Evolutionary conservation across 495 filamentous ascomycete genomes (phyloP).

Genomic region (Neurospora sp.): DNA sequence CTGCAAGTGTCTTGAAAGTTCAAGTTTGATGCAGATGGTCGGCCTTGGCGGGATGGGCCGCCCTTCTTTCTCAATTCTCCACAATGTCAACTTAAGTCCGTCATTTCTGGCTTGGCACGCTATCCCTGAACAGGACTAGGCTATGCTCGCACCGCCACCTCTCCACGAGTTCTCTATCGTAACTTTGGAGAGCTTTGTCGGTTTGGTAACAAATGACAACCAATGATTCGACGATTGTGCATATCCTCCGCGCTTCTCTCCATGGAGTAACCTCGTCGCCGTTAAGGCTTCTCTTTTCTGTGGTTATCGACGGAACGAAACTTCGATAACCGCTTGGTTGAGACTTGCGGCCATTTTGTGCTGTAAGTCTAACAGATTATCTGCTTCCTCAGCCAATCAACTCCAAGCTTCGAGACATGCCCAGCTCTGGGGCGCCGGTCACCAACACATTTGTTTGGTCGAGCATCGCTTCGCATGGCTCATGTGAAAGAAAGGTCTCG

Average conservation of each 20-base stretch:
- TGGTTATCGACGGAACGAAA: not conserved
- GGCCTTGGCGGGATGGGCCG: not conserved
- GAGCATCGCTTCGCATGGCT: not conserved
- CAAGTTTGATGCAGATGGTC: not conserved
- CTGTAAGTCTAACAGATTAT: not conserved
- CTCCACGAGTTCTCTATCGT: not conserved
- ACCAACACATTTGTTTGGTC: not conserved
- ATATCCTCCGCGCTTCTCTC: not conserved
- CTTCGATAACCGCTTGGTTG: not conserved
- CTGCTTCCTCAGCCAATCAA: not conserved
- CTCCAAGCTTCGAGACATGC: not conserved
- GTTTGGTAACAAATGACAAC: not conserved
- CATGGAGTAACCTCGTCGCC: not conserved
- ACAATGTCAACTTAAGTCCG: not conserved
- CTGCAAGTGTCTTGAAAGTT: not conserved
- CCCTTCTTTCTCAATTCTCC: not conserved
- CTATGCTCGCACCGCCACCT: not conserved
- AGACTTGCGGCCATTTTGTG: not conserved
- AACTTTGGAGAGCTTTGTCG: not conserved
- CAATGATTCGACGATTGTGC: not conserved
- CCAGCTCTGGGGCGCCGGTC: not conserved
- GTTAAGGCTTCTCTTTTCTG: not conserved
- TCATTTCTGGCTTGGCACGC: not conserved
- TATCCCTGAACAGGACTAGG: not conserved
- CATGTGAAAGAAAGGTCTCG: not conserved